Base-by-base conservation (phyloP, 2,329 filamentous ascomycete genomes). In the Fusarium sambucinum region DNA sequence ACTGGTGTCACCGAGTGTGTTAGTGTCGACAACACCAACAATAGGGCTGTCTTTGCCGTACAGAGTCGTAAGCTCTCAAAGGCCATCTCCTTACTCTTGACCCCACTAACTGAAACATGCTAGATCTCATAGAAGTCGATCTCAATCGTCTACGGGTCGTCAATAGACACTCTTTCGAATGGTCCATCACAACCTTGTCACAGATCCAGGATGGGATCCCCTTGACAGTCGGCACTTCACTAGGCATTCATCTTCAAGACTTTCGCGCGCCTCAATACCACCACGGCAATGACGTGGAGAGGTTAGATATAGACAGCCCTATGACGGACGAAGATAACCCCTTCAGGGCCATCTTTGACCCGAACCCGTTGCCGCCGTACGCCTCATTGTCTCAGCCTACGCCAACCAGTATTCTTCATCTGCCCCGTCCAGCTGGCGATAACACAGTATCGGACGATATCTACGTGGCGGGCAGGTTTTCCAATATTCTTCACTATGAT, bases 401-500 rank as follows among this genome's bases (percentile, higher is more conserved):
- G 0, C 93, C 94, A 1, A 85, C 96, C 25, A 93, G 90, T 45
- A 94, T 97, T 64, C 82, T 96, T 4, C 93, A 97, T 75, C 83
- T 94, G 29, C 90, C 90, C 16, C 83, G 81, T 11, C 80, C 87
- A 2, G 86, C 84, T 0, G 78, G 81, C 11, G 77, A 77, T 12
- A 80, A 81, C 48, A 83, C 87, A 65, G 83, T 89, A 19, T 91
- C 92, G 50, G 86, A 91, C 61, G 91, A 96, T 30, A 96, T 98
- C 40, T 95, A 94, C 81, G 89, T 97, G 35, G 93, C 91, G 6
- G 95, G 95, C 1, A 88, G 95, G 17, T 97, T 97, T 76, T 92
- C 94, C 6, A 94, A 89, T 73, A 92, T 97, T 58, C 82, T 97
- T 5, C 91, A 93, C 75, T 98, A 97, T 79, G 94, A 97, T 75